These are phyloP conservation scores for Chlamydomonas incerta DNA, from an alignment of 139 green algal species.

Conservation along the genomic window DNA sequence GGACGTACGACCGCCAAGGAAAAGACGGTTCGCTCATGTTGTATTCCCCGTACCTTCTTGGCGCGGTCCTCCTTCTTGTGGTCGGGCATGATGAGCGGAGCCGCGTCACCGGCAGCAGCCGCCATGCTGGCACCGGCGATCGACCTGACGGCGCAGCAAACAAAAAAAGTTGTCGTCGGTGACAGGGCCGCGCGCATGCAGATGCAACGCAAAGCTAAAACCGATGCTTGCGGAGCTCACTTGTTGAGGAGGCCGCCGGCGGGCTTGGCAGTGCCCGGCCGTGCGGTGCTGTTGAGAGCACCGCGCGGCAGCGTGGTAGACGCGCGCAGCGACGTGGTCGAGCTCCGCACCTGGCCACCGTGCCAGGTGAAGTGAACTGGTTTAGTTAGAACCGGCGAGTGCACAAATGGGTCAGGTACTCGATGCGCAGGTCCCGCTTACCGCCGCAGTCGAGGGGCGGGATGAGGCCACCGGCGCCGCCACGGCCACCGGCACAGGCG, in stretches of 20 bases:
- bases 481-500: constrained; percentile 8
- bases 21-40: no score
- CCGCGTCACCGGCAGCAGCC: constrained; percentile 12
- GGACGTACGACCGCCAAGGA: no score
- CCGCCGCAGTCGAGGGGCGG: neutral
- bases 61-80: constrained; percentile 78
- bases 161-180: neutral
- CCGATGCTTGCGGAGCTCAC: neutral
- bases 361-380: neutral
- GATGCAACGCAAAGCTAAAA: no score
- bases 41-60: constrained; percentile 43
- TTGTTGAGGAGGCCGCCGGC: neutral
- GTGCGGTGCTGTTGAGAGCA: neutral
- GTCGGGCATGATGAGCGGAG: constrained; percentile 63
- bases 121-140: neutral
- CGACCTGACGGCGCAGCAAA: neutral
- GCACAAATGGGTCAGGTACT: no score
- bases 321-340: constrained; percentile 11
- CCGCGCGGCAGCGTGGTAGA: constrained; percentile 6
- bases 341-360: neutral
- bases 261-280: neutral
- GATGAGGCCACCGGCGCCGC: neutral
- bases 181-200: neutral
- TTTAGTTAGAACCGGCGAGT: no score
- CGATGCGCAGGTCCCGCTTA: neutral